Percentiles rank a stretch among this genome's conserved stretches.
Conservation (phyloP, 345 rosid species). For the Pelargonium nanum region DNA sequence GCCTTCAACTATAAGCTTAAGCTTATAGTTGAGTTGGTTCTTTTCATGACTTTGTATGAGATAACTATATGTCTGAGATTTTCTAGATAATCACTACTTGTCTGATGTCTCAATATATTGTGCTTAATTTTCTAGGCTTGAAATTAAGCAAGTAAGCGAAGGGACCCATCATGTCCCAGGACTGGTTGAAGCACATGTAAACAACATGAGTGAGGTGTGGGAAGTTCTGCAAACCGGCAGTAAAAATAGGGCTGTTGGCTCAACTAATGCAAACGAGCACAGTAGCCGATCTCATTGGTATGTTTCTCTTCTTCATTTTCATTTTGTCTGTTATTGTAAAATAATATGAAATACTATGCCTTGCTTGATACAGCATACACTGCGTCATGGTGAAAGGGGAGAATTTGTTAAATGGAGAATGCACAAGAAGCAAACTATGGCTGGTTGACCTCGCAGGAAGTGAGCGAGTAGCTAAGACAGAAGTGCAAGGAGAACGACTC, state of each 20-base stretch:
- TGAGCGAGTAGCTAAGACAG: conserved; percentile 88
- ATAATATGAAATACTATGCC: neutral
- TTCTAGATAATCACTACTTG: too few species aligned
- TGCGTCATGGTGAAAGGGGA: conserved; percentile 88
- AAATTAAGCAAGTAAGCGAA: conserved; percentile 66
- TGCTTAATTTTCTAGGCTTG: conserved; percentile 44
- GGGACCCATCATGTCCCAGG: conserved; percentile 87
- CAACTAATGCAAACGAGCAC: conserved; percentile 84
- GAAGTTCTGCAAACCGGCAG: conserved; percentile 85
- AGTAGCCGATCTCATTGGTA: conserved; percentile 99
- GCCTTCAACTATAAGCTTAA: too few species aligned
- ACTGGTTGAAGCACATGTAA: conserved; percentile 71
- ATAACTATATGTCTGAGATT: too few species aligned
- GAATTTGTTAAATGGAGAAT: conserved; percentile 74
- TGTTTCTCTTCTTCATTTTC: conserved; percentile 10
- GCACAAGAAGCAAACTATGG: conserved; percentile 92
- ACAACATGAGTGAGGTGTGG: conserved; percentile 78
- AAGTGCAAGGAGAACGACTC: conserved; percentile 88
- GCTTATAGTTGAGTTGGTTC: too few species aligned
- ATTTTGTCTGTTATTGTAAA: neutral
- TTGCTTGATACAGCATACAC: conserved; percentile 46
- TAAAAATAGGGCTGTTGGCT: conserved; percentile 79
- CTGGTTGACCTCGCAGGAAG: conserved; percentile 98
- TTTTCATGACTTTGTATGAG: too few species aligned
- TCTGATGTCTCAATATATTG: neutral